phyloP scores from a whole-genome alignment of 2,329 filamentous ascomycete species.

The Exophiala dermatitidis region DNA sequence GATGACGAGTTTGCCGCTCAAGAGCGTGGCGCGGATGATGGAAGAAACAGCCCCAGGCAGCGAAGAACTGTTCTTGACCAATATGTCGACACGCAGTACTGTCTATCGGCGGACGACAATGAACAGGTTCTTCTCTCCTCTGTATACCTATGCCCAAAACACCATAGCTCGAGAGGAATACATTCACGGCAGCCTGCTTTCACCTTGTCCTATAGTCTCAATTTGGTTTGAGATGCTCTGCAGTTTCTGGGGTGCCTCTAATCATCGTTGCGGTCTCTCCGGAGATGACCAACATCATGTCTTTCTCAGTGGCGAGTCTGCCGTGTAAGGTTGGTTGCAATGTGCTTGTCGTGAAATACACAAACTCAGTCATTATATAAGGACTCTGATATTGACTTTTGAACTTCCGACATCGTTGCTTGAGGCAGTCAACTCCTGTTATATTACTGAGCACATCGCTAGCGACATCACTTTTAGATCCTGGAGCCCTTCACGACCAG shows the following conservation, averaged over 20 bases:
- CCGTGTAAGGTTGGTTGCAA: too few species aligned
- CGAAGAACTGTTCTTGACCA: constrained; percentile 8
- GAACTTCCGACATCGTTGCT: too few species aligned
- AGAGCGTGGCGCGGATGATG: constrained; percentile 7
- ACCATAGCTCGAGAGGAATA: constrained; percentile 14
- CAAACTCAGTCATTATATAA: too few species aligned
- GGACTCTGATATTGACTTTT: too few species aligned
- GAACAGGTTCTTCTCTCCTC: too few species aligned
- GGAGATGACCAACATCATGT: too few species aligned
- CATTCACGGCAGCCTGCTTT: constrained; percentile 19
- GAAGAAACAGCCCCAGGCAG: constrained; percentile 8
- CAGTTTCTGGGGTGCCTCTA: constrained; percentile 7
- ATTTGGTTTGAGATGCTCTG: constrained; percentile 1
- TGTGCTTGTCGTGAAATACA: too few species aligned
- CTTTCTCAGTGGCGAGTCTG: too few species aligned
- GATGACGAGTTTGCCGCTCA: constrained; percentile 15
- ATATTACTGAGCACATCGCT: background rate
- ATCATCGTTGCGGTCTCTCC: constrained; percentile 2
- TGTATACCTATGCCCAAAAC: constrained; percentile 7
- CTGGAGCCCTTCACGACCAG: background rate
- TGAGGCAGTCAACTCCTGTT: too few species aligned
- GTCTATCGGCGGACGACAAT: constrained; percentile 6
- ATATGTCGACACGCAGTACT: constrained; percentile 1
- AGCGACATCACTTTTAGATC: background rate
- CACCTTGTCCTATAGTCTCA: constrained; percentile 7